Evolutionary conservation across 495 filamentous ascomycete genomes (phyloP).

Genomic region (Ramalina intermedia): DNA sequence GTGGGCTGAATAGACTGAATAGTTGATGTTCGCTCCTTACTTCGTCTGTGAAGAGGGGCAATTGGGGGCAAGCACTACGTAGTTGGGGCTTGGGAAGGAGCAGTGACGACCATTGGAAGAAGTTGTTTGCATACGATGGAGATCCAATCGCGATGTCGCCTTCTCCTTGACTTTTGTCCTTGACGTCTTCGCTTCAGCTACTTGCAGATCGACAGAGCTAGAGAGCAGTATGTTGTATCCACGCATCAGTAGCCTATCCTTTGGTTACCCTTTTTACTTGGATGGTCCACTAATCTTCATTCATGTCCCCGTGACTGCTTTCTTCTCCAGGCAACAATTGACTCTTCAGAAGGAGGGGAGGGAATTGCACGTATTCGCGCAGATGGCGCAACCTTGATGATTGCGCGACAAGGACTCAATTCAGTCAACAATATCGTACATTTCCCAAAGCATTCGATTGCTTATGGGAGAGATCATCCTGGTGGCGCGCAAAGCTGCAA

Average conservation of each 20-base stretch:
- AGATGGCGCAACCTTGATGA: too few relatives aligned
- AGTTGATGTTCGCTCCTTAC: slow-evolving; percentile 1
- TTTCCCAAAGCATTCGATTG: not conserved
- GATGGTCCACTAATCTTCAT: not conserved
- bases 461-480: not conserved
- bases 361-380: too few relatives aligned
- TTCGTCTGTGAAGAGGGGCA: not conserved
- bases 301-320: not conserved
- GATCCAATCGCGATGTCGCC: too few relatives aligned
- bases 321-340: not conserved
- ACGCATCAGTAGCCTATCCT: not conserved
- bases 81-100: not conserved
- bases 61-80: not conserved
- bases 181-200: not conserved
- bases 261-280: not conserved
- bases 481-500: not conserved
- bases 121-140: not conserved
- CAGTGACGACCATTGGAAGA: too few relatives aligned
- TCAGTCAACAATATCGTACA: not conserved
- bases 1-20: not conserved
- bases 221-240: not conserved
- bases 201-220: slow-evolving; percentile 1
- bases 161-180: too few relatives aligned
- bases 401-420: not conserved
- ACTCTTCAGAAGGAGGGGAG: not conserved